Evolutionary conservation across 2,329 filamentous ascomycete genomes (phyloP).

Genomic region (Calonectria pauciramosa): DNA sequence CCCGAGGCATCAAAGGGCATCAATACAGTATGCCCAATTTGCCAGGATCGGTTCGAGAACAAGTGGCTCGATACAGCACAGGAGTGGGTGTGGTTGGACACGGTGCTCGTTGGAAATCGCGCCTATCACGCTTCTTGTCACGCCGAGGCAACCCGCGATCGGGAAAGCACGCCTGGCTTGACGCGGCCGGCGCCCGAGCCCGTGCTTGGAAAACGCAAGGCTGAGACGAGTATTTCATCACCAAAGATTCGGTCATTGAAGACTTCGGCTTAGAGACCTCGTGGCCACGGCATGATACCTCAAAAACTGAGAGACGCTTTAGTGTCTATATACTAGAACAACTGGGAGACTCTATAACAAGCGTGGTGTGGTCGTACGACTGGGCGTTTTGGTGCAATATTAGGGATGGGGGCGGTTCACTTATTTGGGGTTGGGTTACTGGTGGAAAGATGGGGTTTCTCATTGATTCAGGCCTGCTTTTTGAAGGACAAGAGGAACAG

Average conservation of each 20-base stretch:
- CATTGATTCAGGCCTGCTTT: neutral
- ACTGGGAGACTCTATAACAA: neutral
- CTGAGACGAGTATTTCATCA: constrained; percentile 68
- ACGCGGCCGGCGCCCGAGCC: constrained; percentile 71
- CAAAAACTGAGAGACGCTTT: neutral
- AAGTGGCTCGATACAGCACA: constrained; percentile 93
- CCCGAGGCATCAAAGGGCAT: constrained; percentile 82
- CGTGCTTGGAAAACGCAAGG: constrained; percentile 81
- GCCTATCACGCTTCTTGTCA: constrained; percentile 94
- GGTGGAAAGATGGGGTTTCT: neutral
- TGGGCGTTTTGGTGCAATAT: constrained; percentile 26
- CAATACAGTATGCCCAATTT: constrained; percentile 90
- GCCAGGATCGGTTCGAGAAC: constrained; percentile 94
- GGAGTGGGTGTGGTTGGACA: constrained; percentile 97
- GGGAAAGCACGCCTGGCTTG: constrained; percentile 59
- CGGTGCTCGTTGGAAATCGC: constrained; percentile 80
- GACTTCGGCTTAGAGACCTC: constrained; percentile 46
- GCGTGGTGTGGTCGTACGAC: neutral
- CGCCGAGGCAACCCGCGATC: constrained; percentile 81
- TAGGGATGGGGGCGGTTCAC: neutral
- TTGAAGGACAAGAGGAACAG: neutral
- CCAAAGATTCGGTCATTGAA: constrained; percentile 55
- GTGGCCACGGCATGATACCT: neutral
- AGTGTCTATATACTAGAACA: neutral
- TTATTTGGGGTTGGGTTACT: neutral